Percentiles rank a stretch among this genome's conserved stretches.
These are phyloP conservation scores for Russula ochroleuca DNA, from an alignment of 768 basidiomycete species.

Conservation along the genomic window DNA sequence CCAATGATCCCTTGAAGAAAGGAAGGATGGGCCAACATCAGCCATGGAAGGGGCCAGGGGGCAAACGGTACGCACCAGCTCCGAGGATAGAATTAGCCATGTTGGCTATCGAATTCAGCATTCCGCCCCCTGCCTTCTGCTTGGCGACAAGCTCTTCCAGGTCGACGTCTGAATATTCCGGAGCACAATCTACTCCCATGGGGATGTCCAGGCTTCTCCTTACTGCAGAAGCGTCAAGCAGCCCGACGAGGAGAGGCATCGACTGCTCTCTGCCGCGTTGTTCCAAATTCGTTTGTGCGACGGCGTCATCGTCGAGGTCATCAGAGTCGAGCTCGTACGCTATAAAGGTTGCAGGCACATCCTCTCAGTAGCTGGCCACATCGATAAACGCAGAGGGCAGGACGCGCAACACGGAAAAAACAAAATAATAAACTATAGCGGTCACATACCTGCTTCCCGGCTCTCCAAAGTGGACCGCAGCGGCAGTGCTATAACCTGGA, in stretches of 20 bases:
- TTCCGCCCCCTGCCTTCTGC: conserved; percentile 60
- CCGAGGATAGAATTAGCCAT: conserved; percentile 97
- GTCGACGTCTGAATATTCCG: conserved; percentile 46
- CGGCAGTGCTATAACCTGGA: conserved; percentile 63
- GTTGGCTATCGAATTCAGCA: conserved; percentile 79
- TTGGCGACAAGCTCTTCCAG: conserved; percentile 70
- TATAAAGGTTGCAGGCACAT: conserved; percentile 34
- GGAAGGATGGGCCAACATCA: conserved; percentile 1
- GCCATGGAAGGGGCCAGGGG: conserved; percentile 19
- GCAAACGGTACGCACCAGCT: conserved; percentile 54
- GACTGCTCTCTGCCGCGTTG: conserved; percentile 45
- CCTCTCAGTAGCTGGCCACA: conserved; percentile 10
- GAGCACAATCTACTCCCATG: conserved; percentile 35
- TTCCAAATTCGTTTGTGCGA: conserved; percentile 35
- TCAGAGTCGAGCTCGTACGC: conserved; percentile 84
- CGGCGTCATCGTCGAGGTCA: conserved; percentile 58
- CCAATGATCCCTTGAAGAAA: conserved; percentile 62
- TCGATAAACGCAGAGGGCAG: neutral
- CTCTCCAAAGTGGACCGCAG: conserved; percentile 70
- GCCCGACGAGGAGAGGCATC: conserved; percentile 76
- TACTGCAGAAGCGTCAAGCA: conserved; percentile 59
- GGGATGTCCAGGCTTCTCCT: conserved; percentile 56
- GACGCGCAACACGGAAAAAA: neutral
- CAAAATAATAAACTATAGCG: neutral
- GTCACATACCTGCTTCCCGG: conserved; percentile 73